Conservation (phyloP, 148 eudicot genomes). For the Rhododendron kiyosumense region DNA sequence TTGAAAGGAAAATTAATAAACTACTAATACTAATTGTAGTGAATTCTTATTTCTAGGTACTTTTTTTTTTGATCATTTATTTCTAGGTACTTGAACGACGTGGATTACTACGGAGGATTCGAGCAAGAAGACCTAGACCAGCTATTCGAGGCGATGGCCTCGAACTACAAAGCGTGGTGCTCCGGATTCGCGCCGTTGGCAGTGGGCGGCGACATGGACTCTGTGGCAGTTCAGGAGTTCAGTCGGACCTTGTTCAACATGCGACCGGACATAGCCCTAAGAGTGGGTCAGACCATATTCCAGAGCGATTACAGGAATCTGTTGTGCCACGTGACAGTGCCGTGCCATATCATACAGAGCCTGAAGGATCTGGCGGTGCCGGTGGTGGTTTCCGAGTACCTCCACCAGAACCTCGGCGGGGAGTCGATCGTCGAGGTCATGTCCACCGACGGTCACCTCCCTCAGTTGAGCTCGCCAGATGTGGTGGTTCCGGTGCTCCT, state of each 20-base stretch:
- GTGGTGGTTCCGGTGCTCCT: constrained; percentile 67
- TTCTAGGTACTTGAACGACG: constrained; percentile 70
- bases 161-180: constrained; percentile 88
- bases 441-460: constrained; percentile 85
- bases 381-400: constrained; percentile 80
- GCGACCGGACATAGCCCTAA: constrained; percentile 86
- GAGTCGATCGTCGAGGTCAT: constrained; percentile 84
- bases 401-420: constrained; percentile 76
- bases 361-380: constrained; percentile 90
- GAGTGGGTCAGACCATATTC: constrained; percentile 64
- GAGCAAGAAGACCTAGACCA: constrained; percentile 76
- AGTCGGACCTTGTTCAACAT: constrained; percentile 87
- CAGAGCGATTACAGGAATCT: constrained; percentile 59
- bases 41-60: constrained; percentile 35
- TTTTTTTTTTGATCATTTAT: no score
- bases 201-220: constrained; percentile 92
- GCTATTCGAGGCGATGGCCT: constrained; percentile 66
- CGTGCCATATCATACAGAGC: constrained; percentile 88
- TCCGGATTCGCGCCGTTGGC: constrained; percentile 76
- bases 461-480: constrained; percentile 89
- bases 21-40: background rate
- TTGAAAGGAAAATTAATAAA: background rate
- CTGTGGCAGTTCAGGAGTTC: constrained; percentile 82
- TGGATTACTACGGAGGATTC: constrained; percentile 82
- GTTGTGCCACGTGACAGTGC: constrained; percentile 51